Evolutionary conservation across 2,329 filamentous ascomycete genomes (phyloP).

Genomic region (Trematosphaeria pertusa): DNA sequence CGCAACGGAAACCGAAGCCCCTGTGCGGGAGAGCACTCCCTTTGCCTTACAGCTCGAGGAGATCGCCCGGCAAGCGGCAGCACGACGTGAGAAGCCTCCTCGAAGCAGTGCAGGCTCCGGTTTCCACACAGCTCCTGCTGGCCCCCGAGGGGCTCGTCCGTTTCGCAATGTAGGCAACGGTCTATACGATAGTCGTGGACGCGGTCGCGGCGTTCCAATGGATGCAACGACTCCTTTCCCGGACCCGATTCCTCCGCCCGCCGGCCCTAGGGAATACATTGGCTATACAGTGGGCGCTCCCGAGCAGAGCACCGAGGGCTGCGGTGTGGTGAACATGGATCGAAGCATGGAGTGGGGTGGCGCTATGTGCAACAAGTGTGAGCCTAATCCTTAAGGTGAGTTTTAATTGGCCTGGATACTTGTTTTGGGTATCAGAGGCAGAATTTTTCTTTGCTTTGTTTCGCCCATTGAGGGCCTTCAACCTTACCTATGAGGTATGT

Average conservation of each 20-base stretch:
- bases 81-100: conserved; percentile 5
- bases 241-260: conserved; percentile 33
- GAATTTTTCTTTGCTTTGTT: too few relatives aligned
- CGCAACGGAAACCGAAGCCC: background rate
- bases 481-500: too few relatives aligned
- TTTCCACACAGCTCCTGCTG: background rate
- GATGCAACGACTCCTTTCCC: conserved; percentile 42
- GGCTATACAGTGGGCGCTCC: conserved; percentile 11
- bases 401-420: background rate
- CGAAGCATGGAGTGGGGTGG: conserved; percentile 23
- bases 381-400: conserved; percentile 16
- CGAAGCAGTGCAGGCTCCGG: background rate
- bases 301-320: conserved; percentile 9
- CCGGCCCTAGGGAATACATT: conserved; percentile 12
- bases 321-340: conserved; percentile 23
- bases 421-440: background rate
- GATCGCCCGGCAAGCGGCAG: conserved; percentile 8
- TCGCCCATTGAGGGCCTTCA: too few relatives aligned
- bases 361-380: conserved; percentile 24
- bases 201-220: conserved; percentile 34
- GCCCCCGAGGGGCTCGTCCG: conserved; percentile 7
- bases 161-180: conserved; percentile 27
- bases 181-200: conserved; percentile 24
- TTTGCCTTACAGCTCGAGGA: conserved; percentile 12
- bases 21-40: background rate